These are phyloP conservation scores for Tarenaya hassleriana DNA, from an alignment of 345 rosid species.

Conservation along the genomic window DNA sequence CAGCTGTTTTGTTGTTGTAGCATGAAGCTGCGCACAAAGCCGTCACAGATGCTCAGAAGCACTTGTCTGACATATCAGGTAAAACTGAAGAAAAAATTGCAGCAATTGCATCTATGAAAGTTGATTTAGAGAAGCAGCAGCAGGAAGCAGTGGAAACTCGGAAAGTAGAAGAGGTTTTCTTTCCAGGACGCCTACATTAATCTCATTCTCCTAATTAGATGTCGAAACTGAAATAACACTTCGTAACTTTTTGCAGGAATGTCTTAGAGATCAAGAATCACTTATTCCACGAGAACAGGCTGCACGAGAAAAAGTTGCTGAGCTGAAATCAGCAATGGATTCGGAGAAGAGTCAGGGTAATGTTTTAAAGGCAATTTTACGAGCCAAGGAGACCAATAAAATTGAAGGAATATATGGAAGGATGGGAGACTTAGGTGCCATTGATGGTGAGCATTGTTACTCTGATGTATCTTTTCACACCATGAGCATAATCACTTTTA, in stretches of 20 bases:
- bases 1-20: constrained; percentile 34
- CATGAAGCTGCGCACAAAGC: constrained; percentile 75
- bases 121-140: constrained; percentile 53
- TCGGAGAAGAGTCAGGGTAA: constrained; percentile 93
- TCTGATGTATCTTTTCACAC: neutral
- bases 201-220: constrained; percentile 7
- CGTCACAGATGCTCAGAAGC: constrained; percentile 70
- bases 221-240: constrained; percentile 20
- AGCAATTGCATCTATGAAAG: constrained; percentile 36
- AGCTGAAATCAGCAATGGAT: constrained; percentile 68
- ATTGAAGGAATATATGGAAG: constrained; percentile 92
- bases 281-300: constrained; percentile 82
- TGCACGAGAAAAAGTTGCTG: constrained; percentile 84
- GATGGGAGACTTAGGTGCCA: constrained; percentile 98
- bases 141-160: constrained; percentile 63
- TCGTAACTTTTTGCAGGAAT: constrained; percentile 47
- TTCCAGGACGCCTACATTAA: constrained; percentile 21
- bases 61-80: constrained; percentile 52
- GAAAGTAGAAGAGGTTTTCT: constrained; percentile 60
- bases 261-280: constrained; percentile 71
- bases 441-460: constrained; percentile 55
- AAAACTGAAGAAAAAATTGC: constrained; percentile 46
- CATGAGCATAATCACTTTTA: too few relatives aligned
- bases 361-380: constrained; percentile 78
- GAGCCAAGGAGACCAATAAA: constrained; percentile 69